Base-by-base conservation (phyloP, 1,284 basidiomycete species). In the Meripilus lineatus region DNA sequence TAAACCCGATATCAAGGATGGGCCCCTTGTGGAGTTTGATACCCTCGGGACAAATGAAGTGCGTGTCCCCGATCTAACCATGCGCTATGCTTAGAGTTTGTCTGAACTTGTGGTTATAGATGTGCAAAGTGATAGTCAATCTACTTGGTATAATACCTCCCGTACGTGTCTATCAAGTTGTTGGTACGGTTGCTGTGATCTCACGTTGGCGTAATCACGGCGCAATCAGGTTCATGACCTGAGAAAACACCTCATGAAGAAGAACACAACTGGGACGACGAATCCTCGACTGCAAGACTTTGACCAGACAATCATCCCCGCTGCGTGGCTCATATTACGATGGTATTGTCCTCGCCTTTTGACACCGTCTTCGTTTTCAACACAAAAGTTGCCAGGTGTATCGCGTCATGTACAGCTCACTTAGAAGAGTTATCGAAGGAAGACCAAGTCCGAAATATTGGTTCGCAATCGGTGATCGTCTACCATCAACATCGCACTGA, bases 341-440 rank as follows among this genome's bases (percentile, higher is more conserved):
- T 84, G 81, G 80, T 77, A 50, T 15, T 63, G 56, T 33, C 23
- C 24, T 41, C 14, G 15, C 10, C 13, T 28, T n/a, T 26, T 10
- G 28, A 22, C 32, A n/a, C 37, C 15, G 11, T 11, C 22, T 38
- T 21, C 21, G 13, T 11, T 32, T 4, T 45, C 10, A 39, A 36
- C 13, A 18, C 40, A 42, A 14, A 18, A 13, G 23, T 18, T 25
- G 35, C 2, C 46, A 80, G 78, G 79, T 75, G 74, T 62, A 69
- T 83, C 23, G 79, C 76, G 0, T 84, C 81, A 13, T 82, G 79
- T 54, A 81, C 79, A 1, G 77, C 80, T 1, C 71, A 81, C 52
- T 63, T 83, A 2, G 78, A 84, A 58, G 77, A 81, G 49, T 70
- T 81, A n/a, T 67, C 65, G 3, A 57, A 66, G 3, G 58, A 60